These are phyloP conservation scores for Erysimum cheiranthoides DNA, from an alignment of 345 rosid genomes.

Conservation along the genomic window DNA sequence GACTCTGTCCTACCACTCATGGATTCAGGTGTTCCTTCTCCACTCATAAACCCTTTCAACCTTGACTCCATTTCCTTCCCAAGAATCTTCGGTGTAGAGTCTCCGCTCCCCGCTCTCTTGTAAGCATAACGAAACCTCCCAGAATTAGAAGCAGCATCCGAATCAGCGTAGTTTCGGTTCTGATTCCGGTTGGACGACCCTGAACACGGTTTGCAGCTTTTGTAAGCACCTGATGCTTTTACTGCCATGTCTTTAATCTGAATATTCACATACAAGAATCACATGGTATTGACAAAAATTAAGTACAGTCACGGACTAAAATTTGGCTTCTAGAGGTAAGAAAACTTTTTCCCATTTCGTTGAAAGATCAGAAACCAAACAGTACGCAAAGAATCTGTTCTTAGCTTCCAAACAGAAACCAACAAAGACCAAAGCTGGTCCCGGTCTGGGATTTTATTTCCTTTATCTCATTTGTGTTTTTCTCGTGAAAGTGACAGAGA, in stretches of 20 bases:
- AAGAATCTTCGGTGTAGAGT: conserved; percentile 68
- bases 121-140: conserved; percentile 74
- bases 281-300: conserved; percentile 1
- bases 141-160: conserved; percentile 67
- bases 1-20: conserved; percentile 83
- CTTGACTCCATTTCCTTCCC: conserved; percentile 88
- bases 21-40: conserved; percentile 91
- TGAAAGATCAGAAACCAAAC: conserved; percentile 27
- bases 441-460: conserved; percentile 1
- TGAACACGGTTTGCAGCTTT: conserved; percentile 82
- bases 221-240: conserved; percentile 90
- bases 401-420: conserved; percentile 29
- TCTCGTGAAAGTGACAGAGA: conserved; percentile 24
- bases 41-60: conserved; percentile 81
- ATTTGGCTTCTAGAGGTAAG: neutral
- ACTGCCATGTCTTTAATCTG: conserved; percentile 93
- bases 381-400: conserved; percentile 10
- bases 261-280: neutral
- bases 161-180: conserved; percentile 56
- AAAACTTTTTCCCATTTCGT: neutral
- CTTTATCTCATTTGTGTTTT: conserved; percentile 37
- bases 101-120: conserved; percentile 65
- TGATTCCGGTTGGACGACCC: conserved; percentile 65
- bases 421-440: conserved; percentile 33
- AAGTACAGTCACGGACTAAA: conserved; percentile 15